Evolutionary conservation across 2,329 filamentous ascomycete species (phyloP).

Genomic region (Boeremia lycopersici): DNA sequence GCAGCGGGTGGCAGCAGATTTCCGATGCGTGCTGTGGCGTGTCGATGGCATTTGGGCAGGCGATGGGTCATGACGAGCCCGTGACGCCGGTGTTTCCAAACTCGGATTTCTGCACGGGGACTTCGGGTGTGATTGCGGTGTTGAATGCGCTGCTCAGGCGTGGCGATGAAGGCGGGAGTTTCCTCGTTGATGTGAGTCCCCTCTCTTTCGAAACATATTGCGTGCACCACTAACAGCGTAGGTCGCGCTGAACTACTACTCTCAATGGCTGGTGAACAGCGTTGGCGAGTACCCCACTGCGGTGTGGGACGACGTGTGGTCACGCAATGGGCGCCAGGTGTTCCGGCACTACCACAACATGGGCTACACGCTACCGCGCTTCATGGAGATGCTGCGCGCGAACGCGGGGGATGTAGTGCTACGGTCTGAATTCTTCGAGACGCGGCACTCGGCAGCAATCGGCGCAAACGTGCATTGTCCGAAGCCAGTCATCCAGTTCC

Average conservation of each 20-base stretch:
- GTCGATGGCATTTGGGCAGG: constrained; percentile 54
- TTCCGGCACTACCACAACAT: constrained; percentile 61
- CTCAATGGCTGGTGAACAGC: constrained; percentile 44
- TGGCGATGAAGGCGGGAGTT: constrained; percentile 49
- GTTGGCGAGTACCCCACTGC: constrained; percentile 44
- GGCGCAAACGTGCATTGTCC: constrained; percentile 48
- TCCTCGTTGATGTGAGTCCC: constrained; percentile 49
- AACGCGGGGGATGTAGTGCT: constrained; percentile 52
- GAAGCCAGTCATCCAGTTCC: constrained; percentile 54
- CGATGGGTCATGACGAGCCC: constrained; percentile 54
- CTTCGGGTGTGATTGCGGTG: constrained; percentile 50
- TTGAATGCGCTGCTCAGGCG: constrained; percentile 51
- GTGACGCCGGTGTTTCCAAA: constrained; percentile 55
- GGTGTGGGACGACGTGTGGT: constrained; percentile 58
- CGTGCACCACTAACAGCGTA: constrained; percentile 4
- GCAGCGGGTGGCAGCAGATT: constrained; percentile 62
- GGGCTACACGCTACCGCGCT: constrained; percentile 49
- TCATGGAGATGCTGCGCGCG: constrained; percentile 49
- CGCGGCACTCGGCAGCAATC: constrained; percentile 46
- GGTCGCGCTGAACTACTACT: constrained; percentile 47
- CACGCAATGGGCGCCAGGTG: constrained; percentile 52
- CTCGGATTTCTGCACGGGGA: constrained; percentile 54
- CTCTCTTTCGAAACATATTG: not conserved
- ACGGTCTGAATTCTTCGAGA: constrained; percentile 57
- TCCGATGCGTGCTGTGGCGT: constrained; percentile 55